phyloP scores from a whole-genome alignment of 1,284 basidiomycete genomes.

The Ustilago nuda region DNA sequence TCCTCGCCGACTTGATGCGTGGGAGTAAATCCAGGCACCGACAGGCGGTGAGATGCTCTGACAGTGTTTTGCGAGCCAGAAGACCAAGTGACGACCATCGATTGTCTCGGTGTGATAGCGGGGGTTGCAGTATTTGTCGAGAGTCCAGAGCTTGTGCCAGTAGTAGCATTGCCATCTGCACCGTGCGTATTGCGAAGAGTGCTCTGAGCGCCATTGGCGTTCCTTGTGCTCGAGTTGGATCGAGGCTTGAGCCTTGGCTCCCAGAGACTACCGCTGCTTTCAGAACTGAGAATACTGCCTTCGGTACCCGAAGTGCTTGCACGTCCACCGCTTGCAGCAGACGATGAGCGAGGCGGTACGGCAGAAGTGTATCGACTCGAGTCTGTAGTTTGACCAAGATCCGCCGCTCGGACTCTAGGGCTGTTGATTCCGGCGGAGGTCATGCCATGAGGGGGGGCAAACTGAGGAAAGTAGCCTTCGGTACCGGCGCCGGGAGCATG shows the following conservation, averaged over 20 bases:
- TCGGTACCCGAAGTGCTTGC: conserved; percentile 50
- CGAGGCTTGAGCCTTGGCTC: conserved; percentile 47
- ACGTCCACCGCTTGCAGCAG: conserved; percentile 45
- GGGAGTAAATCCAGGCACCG: conserved; percentile 35
- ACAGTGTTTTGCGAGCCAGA: conserved; percentile 20
- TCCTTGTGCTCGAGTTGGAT: conserved; percentile 26
- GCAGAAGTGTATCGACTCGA: background rate
- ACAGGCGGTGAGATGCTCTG: conserved; percentile 27
- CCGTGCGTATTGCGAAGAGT: conserved; percentile 8
- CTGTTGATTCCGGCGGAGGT: conserved; percentile 20
- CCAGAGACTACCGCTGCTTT: conserved; percentile 50
- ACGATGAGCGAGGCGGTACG: conserved; percentile 33
- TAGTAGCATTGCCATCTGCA: background rate
- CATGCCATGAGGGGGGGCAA: conserved; percentile 20
- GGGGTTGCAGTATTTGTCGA: conserved; percentile 54
- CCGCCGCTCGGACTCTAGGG: conserved; percentile 20
- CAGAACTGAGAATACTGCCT: conserved; percentile 47
- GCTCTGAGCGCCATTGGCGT: background rate
- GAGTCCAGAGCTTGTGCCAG: conserved; percentile 23
- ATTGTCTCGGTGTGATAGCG: conserved; percentile 46
- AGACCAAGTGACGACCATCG: conserved; percentile 23
- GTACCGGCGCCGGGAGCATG: conserved; percentile 38
- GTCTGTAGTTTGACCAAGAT: conserved; percentile 6
- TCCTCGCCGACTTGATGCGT: conserved; percentile 34
- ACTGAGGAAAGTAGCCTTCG: conserved; percentile 56